Evolutionary conservation across 148 eudicot species (phyloP).

Genomic region (Silene uniflora): DNA sequence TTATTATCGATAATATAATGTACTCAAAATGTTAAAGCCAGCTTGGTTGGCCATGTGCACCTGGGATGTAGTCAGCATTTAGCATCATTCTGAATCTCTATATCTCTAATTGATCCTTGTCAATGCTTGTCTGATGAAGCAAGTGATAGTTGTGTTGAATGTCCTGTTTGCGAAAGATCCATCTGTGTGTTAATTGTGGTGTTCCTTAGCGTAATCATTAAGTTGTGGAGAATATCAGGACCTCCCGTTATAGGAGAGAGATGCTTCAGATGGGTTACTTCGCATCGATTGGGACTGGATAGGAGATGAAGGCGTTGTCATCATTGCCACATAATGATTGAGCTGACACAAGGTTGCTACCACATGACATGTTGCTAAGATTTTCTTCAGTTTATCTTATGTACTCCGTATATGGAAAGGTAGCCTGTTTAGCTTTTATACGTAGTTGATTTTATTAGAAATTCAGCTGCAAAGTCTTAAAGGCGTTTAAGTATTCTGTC

Average conservation of each 20-base stretch:
- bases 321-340: constrained; percentile 60
- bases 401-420: background rate
- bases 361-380: constrained; percentile 70
- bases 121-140: constrained; percentile 49
- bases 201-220: constrained; percentile 63
- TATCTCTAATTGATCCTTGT: constrained; percentile 40
- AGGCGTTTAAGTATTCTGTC: too few species aligned
- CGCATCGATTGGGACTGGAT: constrained; percentile 49
- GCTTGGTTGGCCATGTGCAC: too few species aligned
- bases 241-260: constrained; percentile 57
- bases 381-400: background rate
- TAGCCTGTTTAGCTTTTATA: background rate
- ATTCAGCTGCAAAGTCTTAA: too few species aligned
- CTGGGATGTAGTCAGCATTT: too few species aligned
- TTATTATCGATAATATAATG: too few species aligned
- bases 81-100: too few species aligned
- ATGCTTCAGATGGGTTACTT: constrained; percentile 42
- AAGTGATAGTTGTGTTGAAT: constrained; percentile 51
- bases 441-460: too few species aligned
- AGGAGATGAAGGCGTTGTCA: constrained; percentile 71
- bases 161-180: constrained; percentile 57
- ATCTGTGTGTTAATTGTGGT: constrained; percentile 65
- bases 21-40: too few species aligned
- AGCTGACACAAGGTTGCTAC: constrained; percentile 28
- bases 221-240: constrained; percentile 67